Conservation (phyloP, 2,329 filamentous ascomycete genomes). For the Nakataea oryzae region DNA sequence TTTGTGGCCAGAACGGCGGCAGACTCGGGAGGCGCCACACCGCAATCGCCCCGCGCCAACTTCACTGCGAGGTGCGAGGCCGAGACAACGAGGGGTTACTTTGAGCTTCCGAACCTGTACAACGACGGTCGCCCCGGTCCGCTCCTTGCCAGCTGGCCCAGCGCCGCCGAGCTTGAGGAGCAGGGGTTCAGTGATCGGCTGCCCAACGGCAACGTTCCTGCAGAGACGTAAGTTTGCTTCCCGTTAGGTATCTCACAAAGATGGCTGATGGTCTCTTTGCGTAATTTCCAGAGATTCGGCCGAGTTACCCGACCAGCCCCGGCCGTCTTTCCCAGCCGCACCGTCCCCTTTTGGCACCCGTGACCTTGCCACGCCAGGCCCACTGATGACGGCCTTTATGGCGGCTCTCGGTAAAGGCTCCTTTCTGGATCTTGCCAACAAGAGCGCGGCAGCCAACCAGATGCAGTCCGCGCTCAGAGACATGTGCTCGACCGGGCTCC, state of each 20-base stretch:
- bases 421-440: background rate
- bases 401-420: slow-evolving; percentile 1
- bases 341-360: background rate
- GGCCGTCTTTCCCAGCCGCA: background rate
- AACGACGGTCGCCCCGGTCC: background rate
- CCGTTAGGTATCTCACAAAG: background rate
- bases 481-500: slow-evolving; percentile 3
- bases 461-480: background rate
- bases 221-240: background rate
- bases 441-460: background rate
- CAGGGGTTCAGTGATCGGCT: background rate
- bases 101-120: slow-evolving; percentile 5
- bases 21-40: background rate
- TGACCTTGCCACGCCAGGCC: background rate
- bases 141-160: background rate
- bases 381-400: background rate
- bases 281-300: background rate
- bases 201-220: background rate
- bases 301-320: background rate
- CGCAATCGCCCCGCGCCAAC: background rate
- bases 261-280: background rate
- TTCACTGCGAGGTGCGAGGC: slow-evolving; percentile 1
- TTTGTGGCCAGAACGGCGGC: background rate
- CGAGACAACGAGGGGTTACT: slow-evolving; percentile 5
- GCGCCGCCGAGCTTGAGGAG: background rate